Base-by-base conservation (phyloP, 202 grass and related monocot species). In the Alloteropsis angusta region DNA sequence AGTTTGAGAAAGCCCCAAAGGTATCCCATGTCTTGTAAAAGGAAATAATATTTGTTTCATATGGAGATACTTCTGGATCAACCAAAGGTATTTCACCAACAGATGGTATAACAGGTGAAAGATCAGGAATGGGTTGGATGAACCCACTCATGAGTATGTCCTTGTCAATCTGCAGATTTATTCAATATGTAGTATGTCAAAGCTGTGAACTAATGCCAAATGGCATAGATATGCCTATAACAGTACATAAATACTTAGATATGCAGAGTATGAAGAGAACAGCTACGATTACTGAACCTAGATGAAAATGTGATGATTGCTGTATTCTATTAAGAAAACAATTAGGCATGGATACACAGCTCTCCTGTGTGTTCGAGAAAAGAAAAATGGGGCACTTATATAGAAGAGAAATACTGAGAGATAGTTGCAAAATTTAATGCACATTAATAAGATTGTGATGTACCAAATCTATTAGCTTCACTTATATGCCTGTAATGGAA, bases 21-120 rank as follows among this genome's bases (percentile, higher is more conserved):
- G 68, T 77, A 81, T 98, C 89, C 95, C 95, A 98, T 28, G 95
- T 98, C 67, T 98, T 98, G 75, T 98, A 98, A 73, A 98, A 98
- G 42, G 95, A 95, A 56, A 95, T 79, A 54, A 98, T 95, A 71
- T 87, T 89, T 85, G 92, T 88, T 70, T 98, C 95, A 49, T 94
- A 94, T 16, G 85, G 95, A 84, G 87, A 93, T 71, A 98, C 77
- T 69, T 85, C 80, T 4, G 87, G 94, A 88, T 98, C 95, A 79
- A 84, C 26, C 18, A 78, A 82, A 35, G 89, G 77, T 44, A 85
- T 90, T 83, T 98, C 83, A 74, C 93, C 83, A 42, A 78, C 73
- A 37, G 89, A 94, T 55, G 92, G 95, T 80, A 98, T 98, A 61
- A 85, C 61, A 86, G 89, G 95, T 39, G 92, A 94, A 17, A 90